Conservation (phyloP, 2,329 filamentous ascomycete genomes). For the Orbilia quercus region DNA sequence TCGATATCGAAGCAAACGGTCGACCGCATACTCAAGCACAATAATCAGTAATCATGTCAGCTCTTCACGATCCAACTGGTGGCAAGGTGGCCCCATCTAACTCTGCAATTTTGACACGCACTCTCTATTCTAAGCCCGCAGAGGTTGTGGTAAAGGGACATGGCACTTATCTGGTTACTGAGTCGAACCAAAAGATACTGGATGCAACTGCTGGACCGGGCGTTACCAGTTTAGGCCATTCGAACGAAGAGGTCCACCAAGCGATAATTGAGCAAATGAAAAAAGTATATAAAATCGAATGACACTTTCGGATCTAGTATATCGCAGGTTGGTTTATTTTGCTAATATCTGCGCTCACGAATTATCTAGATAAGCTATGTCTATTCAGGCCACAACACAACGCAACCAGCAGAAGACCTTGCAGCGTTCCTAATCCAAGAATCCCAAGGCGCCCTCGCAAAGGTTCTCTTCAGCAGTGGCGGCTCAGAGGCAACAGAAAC, state of each 20-base stretch:
- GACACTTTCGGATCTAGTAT: conserved; percentile 62
- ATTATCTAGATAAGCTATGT: conserved; percentile 61
- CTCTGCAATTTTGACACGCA: conserved; percentile 43
- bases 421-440: conserved; percentile 67
- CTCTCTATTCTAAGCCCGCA: conserved; percentile 47
- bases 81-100: conserved; percentile 12
- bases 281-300: conserved; percentile 68
- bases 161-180: conserved; percentile 43
- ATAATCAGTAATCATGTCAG: conserved; percentile 18
- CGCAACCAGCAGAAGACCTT: conserved; percentile 69
- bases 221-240: conserved; percentile 77
- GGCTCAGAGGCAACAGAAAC: conserved; percentile 76
- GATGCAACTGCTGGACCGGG: conserved; percentile 80
- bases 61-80: conserved; percentile 34
- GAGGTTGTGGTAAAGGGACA: conserved; percentile 43
- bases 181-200: conserved; percentile 68
- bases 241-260: conserved; percentile 70
- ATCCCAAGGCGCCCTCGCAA: conserved; percentile 43
- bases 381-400: conserved; percentile 61
- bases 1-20: no score
- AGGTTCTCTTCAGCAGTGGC: conserved; percentile 45
- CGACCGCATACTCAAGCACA: not conserved
- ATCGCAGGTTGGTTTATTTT: conserved; percentile 65
- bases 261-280: conserved; percentile 72
- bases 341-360: not conserved